Base-by-base conservation (phyloP, 768 basidiomycete genomes). In the Lentinula sp. region DNA sequence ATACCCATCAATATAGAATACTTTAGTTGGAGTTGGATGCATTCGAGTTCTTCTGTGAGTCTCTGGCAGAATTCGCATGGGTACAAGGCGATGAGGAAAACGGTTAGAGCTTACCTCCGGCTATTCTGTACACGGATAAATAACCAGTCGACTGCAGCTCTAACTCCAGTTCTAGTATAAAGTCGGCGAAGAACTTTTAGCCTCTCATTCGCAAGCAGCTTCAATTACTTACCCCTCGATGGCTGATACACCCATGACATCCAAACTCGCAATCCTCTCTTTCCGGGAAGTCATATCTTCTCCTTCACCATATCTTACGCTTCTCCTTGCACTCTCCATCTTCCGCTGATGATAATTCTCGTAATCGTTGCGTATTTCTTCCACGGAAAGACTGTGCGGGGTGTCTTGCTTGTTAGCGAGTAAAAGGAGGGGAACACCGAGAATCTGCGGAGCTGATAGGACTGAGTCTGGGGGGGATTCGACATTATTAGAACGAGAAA, bases 361-460 rank as follows among this genome's bases (percentile, higher is more conserved):
- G 62, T 93, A 93, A 70, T 90, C 86, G 62, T 94, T 88, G 21
- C 95, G 77, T 52, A 99, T 95, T 63, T 98, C 93, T 55, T 93
- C 88, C 0, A 95, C 91, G 0, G 92, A 89, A 35, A 98, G 78
- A 65, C 89, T 89, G 16, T 78, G 73, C 0, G 89, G 87, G 3
- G 82, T 84, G 66, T 98, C 97, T 71, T 98, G 96, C 71, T 99
- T 98, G 76, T 98, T 98, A 31, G 95, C 97, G 16, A 98, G 81
- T 9, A 99, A 84, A 5, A 99, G 79, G 2, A 97, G 80, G 0
- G 96, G 97, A 1, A 98, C 84, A 55, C 89, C 88, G 28, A 98
- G 85, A 34, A 95, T 94, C 66, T 93, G 89, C 0, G 93, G 95
- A 1, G 91, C 86, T 15, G 90, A 91, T 15, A 97, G 84, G 5